Evolutionary conservation across 2,329 filamentous ascomycete genomes (phyloP).

Genomic region (Clonostachys byssicola): DNA sequence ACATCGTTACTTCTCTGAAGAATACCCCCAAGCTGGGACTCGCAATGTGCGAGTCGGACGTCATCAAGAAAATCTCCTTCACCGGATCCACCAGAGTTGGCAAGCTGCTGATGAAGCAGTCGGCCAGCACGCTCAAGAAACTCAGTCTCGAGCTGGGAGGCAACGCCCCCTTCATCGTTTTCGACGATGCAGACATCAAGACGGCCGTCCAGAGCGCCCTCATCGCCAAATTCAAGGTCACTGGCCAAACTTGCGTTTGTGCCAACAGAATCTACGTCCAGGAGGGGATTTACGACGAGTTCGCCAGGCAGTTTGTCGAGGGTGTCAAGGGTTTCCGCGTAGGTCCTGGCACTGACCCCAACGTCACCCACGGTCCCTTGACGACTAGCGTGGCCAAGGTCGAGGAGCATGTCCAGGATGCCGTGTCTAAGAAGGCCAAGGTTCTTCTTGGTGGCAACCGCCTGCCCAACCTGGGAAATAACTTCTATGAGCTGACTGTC

Average conservation of each 20-base stretch:
- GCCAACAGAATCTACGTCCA: slow-evolving; percentile 21
- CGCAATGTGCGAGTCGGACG: slow-evolving; percentile 40
- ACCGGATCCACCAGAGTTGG: slow-evolving; percentile 63
- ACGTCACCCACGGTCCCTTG: slow-evolving; percentile 46
- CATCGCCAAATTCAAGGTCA: slow-evolving; percentile 26
- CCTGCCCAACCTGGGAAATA: slow-evolving; percentile 50
- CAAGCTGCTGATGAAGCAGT: slow-evolving; percentile 54
- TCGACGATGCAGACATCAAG: slow-evolving; percentile 62
- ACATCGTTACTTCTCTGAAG: slow-evolving; percentile 35
- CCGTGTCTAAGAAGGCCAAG: slow-evolving; percentile 58
- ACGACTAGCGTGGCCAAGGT: slow-evolving; percentile 59
- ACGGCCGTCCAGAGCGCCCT: slow-evolving; percentile 53
- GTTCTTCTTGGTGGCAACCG: slow-evolving; percentile 41
- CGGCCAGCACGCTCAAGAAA: slow-evolving; percentile 62
- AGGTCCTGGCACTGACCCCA: slow-evolving; percentile 43
- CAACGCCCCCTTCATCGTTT: slow-evolving; percentile 62
- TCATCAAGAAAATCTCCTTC: slow-evolving; percentile 58
- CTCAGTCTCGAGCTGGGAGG: slow-evolving; percentile 66
- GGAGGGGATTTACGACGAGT: slow-evolving; percentile 47
- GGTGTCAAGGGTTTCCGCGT: slow-evolving; percentile 52
- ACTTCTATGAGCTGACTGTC: slow-evolving; percentile 69
- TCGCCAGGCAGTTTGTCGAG: slow-evolving; percentile 37
- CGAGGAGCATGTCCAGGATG: slow-evolving; percentile 51
- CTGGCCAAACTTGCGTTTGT: slow-evolving; percentile 63
- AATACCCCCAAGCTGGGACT: slow-evolving; percentile 27